Conservation (phyloP, 1,284 basidiomycete species). For the Ganoderma lucidum region DNA sequence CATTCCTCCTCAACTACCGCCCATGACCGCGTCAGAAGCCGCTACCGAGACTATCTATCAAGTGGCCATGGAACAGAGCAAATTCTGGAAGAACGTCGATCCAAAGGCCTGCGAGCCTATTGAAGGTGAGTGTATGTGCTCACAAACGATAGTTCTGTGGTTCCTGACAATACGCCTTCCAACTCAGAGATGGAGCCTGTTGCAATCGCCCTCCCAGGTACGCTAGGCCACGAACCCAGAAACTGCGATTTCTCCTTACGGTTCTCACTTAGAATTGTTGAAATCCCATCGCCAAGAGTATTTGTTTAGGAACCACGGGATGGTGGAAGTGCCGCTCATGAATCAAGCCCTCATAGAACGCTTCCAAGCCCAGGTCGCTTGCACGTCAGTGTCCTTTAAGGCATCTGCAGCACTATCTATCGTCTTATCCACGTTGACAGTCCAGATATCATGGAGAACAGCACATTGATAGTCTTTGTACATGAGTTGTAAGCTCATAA, state of each 20-base stretch:
- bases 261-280: constrained; percentile 65
- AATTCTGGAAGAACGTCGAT: constrained; percentile 90
- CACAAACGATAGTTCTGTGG: constrained; percentile 7
- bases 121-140: constrained; percentile 57
- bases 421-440: constrained; percentile 46
- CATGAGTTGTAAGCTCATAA: constrained; percentile 86
- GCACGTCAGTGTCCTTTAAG: constrained; percentile 66
- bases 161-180: constrained; percentile 6
- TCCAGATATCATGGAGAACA: constrained; percentile 69
- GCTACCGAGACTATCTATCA: constrained; percentile 90
- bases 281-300: constrained; percentile 87
- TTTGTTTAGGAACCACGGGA: constrained; percentile 73
- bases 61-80: constrained; percentile 87
- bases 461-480: constrained; percentile 81
- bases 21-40: constrained; percentile 75
- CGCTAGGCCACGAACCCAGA: not conserved
- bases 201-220: constrained; percentile 73
- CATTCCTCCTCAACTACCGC: constrained; percentile 76
- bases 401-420: constrained; percentile 8
- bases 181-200: constrained; percentile 61
- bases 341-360: constrained; percentile 68
- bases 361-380: constrained; percentile 84
- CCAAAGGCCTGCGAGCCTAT: constrained; percentile 81
- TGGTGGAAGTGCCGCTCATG: constrained; percentile 85
- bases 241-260: not conserved